phyloP scores from a whole-genome alignment of 108 stramenopile genomes.

The Ochromonas danica region DNA sequence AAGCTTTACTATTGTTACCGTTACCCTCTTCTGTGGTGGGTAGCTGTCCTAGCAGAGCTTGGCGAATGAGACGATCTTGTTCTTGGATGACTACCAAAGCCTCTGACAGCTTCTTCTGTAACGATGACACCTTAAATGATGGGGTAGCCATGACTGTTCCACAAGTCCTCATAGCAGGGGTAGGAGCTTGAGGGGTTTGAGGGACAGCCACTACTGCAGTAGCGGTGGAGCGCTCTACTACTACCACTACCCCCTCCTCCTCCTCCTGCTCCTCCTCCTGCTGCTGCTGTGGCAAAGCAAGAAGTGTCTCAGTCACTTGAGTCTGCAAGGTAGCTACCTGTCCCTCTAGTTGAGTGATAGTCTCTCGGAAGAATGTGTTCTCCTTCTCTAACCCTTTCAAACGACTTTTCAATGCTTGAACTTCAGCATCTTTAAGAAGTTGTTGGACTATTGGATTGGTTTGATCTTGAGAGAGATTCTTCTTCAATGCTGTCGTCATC shows the following conservation, averaged over 20 bases:
- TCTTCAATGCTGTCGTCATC: not conserved
- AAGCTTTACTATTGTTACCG: no score
- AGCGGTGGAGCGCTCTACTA: no score
- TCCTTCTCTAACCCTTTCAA: no score
- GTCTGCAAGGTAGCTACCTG: not conserved
- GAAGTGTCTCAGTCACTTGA: not conserved
- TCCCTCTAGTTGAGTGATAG: no score
- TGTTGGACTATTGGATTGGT: not conserved
- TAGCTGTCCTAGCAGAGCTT: no score
- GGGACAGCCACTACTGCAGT: no score
- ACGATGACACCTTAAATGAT: not conserved
- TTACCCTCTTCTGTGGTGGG: no score
- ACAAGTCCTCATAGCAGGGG: no score
- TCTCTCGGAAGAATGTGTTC: no score
- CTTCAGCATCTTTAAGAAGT: slow-evolving; percentile 16
- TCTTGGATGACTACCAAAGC: slow-evolving; percentile 27
- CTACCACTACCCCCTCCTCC: no score
- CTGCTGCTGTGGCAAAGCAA: not conserved
- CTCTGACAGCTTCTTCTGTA: not conserved
- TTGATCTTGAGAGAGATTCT: not conserved
- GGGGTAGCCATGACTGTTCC: no score
- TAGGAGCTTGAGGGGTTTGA: no score
- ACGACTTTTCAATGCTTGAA: slow-evolving; percentile 5
- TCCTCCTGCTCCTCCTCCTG: not conserved
- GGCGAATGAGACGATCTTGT: slow-evolving; percentile 28